phyloP scores from a whole-genome alignment of 768 basidiomycete species.

The Boletales sp. region DNA sequence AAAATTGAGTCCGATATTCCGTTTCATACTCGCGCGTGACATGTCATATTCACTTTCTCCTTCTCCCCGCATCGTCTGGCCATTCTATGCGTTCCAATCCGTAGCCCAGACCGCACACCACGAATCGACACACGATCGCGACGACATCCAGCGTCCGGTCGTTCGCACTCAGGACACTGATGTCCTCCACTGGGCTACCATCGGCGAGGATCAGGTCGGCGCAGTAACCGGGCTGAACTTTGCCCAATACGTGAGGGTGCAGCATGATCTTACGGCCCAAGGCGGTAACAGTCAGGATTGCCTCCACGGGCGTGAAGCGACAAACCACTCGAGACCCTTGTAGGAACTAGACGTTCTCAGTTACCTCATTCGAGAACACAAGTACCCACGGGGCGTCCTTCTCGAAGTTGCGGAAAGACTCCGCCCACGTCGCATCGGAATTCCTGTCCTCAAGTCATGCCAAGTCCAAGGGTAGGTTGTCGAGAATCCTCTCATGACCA shows the following conservation, averaged over 20 bases:
- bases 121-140: conserved; percentile 26
- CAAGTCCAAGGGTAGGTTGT: no score
- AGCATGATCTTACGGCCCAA: conserved; percentile 36
- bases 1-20: no score
- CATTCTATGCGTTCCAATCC: conserved; percentile 17
- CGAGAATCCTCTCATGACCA: no score
- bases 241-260: conserved; percentile 35
- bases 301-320: conserved; percentile 36
- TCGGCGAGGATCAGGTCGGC: conserved; percentile 35
- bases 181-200: conserved; percentile 35
- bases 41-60: not conserved
- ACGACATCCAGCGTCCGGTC: conserved; percentile 32
- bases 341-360: conserved; percentile 24
- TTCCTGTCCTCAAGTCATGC: no score
- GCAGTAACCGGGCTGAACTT: conserved; percentile 35
- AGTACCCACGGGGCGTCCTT: conserved; percentile 32
- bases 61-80: conserved; percentile 6
- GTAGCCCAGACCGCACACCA: not conserved
- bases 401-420: no score
- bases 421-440: no score
- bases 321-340: conserved; percentile 35
- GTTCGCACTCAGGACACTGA: conserved; percentile 27
- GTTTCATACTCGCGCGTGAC: no score
- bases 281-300: conserved; percentile 33
- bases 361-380: not conserved